Evolutionary conservation across 208 protist species (phyloP).

Genomic region (Blechomonas ayalai): DNA sequence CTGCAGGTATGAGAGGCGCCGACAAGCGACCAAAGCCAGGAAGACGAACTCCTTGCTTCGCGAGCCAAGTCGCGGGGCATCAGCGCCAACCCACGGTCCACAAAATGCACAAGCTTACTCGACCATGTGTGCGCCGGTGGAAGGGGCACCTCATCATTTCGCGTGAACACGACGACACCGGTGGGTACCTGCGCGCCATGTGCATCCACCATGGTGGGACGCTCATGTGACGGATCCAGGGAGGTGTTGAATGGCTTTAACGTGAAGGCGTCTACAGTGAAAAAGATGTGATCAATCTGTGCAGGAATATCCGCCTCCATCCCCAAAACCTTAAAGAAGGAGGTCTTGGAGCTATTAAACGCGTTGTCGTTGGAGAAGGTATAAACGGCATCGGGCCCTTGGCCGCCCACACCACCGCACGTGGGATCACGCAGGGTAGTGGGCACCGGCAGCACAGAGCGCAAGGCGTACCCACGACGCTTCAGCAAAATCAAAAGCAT

Average conservation of each 20-base stretch:
- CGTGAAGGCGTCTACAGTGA: constrained; percentile 30
- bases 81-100: not conserved
- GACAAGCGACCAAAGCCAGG: too few species aligned
- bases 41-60: not conserved
- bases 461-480: constrained; percentile 54
- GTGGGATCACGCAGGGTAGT: constrained; percentile 10
- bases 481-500: constrained; percentile 69
- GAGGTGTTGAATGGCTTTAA: constrained; percentile 60
- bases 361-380: constrained; percentile 72
- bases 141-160: constrained; percentile 35
- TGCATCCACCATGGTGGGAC: constrained; percentile 20
- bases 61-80: not conserved
- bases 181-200: constrained; percentile 17
- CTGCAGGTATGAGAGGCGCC: too few species aligned
- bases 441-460: constrained; percentile 51
- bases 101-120: not conserved
- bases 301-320: constrained; percentile 59
- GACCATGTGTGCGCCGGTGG: constrained; percentile 1
- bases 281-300: constrained; percentile 88
- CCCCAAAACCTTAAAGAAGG: constrained; percentile 70
- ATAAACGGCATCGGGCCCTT: constrained; percentile 26
- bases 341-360: constrained; percentile 68
- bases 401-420: too few species aligned
- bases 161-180: constrained; percentile 72
- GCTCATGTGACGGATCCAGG: constrained; percentile 42